phyloP scores from a whole-genome alignment of 2,329 filamentous ascomycete species.

The Pyrenophora tritici-repentis region DNA sequence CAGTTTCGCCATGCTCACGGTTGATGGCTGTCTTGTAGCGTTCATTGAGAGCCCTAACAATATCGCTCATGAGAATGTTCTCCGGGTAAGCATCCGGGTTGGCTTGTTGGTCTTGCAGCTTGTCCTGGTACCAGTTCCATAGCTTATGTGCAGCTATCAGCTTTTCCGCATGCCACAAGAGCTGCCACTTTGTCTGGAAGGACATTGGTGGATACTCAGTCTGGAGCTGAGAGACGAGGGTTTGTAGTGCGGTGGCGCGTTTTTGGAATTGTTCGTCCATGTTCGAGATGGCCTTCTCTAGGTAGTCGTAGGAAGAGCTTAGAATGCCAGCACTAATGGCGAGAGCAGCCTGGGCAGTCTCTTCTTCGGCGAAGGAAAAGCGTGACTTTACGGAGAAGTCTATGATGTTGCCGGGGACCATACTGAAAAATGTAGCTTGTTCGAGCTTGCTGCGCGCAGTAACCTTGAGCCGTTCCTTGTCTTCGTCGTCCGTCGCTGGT shows the following conservation, averaged over 20 bases:
- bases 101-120: slow-evolving; percentile 70
- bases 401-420: slow-evolving; percentile 81
- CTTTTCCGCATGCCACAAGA: slow-evolving; percentile 91
- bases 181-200: slow-evolving; percentile 71
- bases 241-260: slow-evolving; percentile 73
- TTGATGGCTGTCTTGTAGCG: slow-evolving; percentile 73
- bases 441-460: slow-evolving; percentile 89
- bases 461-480: slow-evolving; percentile 56
- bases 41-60: slow-evolving; percentile 76
- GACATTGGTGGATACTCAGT: slow-evolving; percentile 68
- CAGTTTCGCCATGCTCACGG: slow-evolving; percentile 70
- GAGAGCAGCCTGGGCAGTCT: slow-evolving; percentile 77
- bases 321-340: slow-evolving; percentile 82
- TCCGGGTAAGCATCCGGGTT: slow-evolving; percentile 62
- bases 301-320: slow-evolving; percentile 73
- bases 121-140: slow-evolving; percentile 79
- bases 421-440: slow-evolving; percentile 92
- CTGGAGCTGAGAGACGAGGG: slow-evolving; percentile 73
- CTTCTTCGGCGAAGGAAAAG: slow-evolving; percentile 68
- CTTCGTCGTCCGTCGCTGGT: slow-evolving; percentile 61
- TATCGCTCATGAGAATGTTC: slow-evolving; percentile 72
- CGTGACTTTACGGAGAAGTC: slow-evolving; percentile 74
- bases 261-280: slow-evolving; percentile 80
- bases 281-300: slow-evolving; percentile 73
- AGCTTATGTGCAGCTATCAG: slow-evolving; percentile 77